A percentile compares a stretch with the other conserved stretches of the same genome.
phyloP scores from a whole-genome alignment of 2,329 filamentous ascomycete species.

The Celoporthe dispersa region DNA sequence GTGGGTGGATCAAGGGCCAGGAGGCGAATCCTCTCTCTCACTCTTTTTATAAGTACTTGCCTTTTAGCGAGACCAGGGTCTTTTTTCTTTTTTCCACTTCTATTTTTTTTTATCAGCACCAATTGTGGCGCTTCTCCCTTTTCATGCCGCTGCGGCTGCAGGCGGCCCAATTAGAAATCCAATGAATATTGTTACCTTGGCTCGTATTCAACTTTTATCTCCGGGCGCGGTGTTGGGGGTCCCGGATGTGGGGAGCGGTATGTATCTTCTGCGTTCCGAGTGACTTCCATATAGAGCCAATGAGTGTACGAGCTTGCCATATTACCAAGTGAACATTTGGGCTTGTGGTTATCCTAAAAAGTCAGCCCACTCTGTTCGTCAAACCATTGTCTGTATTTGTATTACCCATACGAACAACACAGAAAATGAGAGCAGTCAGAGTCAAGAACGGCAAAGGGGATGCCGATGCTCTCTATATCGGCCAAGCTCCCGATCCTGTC shows the following conservation, averaged over 20 bases:
- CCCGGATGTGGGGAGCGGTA: background rate
- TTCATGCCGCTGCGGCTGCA: background rate
- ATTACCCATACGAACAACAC: background rate
- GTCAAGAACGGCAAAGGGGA: background rate
- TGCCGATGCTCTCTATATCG: constrained; percentile 8
- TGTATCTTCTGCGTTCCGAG: background rate
- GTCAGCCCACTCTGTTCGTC: background rate
- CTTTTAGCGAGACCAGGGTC: background rate
- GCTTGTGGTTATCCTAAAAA: no score
- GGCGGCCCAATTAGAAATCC: background rate
- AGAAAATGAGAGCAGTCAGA: background rate
- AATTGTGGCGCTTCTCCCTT: background rate
- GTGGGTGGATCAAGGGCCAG: background rate
- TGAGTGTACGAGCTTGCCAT: background rate
- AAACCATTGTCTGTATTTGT: background rate
- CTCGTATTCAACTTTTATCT: constrained; percentile 1
- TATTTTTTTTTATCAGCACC: background rate
- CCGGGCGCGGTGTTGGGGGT: background rate
- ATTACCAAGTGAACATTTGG: background rate
- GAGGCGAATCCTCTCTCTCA: background rate
- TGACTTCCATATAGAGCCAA: background rate
- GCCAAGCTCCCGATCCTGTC: constrained; percentile 16
- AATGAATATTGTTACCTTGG: background rate
- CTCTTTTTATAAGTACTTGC: background rate
- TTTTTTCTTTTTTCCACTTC: no score